Evolutionary conservation across 2,329 filamentous ascomycete genomes (phyloP), one percentile per base, ranked within the genome.

Genomic region (Colletotrichum ledebouriae): DNA sequence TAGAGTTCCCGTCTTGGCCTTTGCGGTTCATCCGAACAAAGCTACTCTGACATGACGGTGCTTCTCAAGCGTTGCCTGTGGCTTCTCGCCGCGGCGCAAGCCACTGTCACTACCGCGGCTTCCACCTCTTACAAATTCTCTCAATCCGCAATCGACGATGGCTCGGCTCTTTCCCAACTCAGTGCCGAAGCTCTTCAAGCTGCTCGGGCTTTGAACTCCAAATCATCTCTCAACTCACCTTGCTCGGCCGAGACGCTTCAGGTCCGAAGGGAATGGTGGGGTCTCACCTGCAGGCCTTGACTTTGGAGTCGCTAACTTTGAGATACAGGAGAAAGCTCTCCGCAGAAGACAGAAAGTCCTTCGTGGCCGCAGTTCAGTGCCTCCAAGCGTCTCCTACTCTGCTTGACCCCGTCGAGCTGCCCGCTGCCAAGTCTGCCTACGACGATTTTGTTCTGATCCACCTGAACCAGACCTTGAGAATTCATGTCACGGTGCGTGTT

Each of bases 391-490:
- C 46, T 13, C 41, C 39, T 3, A 56, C 15, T 25, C 59, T 44
- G n/a, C 70, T 15, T 52, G 39, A 71, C 63, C 25, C 62, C 25
- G 49, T 41, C 25, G 33, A 56, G 37, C 17, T 56, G 13, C 58
- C 41, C 37, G 64, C 62, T 3, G 20, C 33, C 15, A 55, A 63
- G 50, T 71, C 69, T 4, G 59, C 71, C 25, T 70, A 44, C 15
- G 70, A 72, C 22, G 65, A 72, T 34, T 72, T 72, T 41, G 70
- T 72, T 6, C 17, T 71, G 17, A 67, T 66, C 3, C 71, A 72
- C 17, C 37, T 71, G 12, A 62, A 65, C 61, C 69, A 65, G 62
- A 71, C 66, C 15, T 7, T 13, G 7, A 62, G 15, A 15, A 69
- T 71, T 29, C 66, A 71, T 37, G 15, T 55, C 1, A 69, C 69